Evolutionary conservation across 768 basidiomycete genomes (phyloP).

Genomic region (Lanmaoa rubissima): DNA sequence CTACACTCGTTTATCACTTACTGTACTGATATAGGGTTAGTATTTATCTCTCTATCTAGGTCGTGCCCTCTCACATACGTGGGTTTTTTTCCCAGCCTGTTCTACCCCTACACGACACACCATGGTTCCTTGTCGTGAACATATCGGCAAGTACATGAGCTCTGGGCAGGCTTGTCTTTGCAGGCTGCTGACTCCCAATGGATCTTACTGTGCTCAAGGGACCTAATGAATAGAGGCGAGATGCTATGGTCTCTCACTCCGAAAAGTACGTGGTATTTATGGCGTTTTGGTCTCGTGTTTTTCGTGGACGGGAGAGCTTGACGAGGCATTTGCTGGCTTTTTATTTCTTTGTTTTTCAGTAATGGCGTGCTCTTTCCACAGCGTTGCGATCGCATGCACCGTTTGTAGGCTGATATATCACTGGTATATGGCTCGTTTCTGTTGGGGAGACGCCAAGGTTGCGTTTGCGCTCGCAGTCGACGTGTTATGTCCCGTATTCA

Average conservation of each 20-base stretch:
- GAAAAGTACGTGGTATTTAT: conserved; percentile 7
- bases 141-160: not conserved
- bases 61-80: too few relatives aligned
- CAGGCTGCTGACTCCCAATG: not conserved
- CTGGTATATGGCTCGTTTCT: conserved; percentile 19
- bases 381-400: conserved; percentile 24
- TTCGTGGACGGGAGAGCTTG: not conserved
- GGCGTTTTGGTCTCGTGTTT: not conserved
- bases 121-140: not conserved
- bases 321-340: not conserved
- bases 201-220: conserved; percentile 5
- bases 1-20: too few relatives aligned
- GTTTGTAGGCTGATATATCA: conserved; percentile 24
- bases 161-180: not conserved
- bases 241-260: conserved; percentile 11
- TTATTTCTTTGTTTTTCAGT: conserved; percentile 9
- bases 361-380: conserved; percentile 14
- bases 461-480: conserved; percentile 23
- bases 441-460: conserved; percentile 33
- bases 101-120: too few relatives aligned
- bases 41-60: too few relatives aligned
- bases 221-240: not conserved
- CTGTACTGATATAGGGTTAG: too few relatives aligned
- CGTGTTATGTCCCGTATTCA: conserved; percentile 7
- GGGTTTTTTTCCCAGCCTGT: too few relatives aligned